Evolutionary conservation across 2,329 filamentous ascomycete species (phyloP), one percentile per base, ranked within the genome.

Genomic region (Neofusicoccum sp.): DNA sequence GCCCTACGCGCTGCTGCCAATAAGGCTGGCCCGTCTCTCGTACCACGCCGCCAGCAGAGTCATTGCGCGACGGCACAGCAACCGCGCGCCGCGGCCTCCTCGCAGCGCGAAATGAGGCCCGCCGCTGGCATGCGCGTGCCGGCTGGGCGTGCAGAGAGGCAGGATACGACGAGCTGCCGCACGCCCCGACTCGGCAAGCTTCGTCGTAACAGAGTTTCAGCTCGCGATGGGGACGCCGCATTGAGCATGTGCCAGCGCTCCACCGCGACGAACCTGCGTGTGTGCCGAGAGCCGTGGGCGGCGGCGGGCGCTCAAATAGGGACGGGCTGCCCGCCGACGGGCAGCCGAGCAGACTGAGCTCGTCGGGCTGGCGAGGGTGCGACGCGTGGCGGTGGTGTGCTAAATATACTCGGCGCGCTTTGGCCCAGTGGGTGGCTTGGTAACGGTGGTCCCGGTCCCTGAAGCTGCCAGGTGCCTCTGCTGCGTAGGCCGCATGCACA

Each of bases 331-430:
- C 9, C 24, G n/a, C 6, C n/a, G 12, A 28, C n/a, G 31, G 30
- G 47, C 31, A n/a, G 33, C 33, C 49, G 49, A 41, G 36, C 34
- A 31, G 20, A 41, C 11, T 14, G 30, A 38, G 47, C 47, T 24
- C 28, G 48, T 28, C 20, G 31, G 7, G 9, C 36, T 20, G 9
- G n/a, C 28, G 36, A 11, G 16, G 20, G 9, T 26, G 8, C 51
- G 51, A 56, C 51, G 51, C 51, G 51, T 56, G 51, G 51, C 51
- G 51, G 51, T 56, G 51, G 36, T 56, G 36, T n/a, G n/a, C 51
- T 56, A 56, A 43, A 56, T 43, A 56, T 56, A 56, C 12, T 43
- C 51, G 51, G 51, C 12, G 36, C 31, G 51, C 51, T 43, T 38
- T 43, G 51, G 33, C 51, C 51, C 24, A 26, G 14, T 24, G 33